A percentile compares a stretch with the other conserved stretches of the same genome.
These are phyloP conservation scores for Saturnispora galanensis DNA, from an alignment of 805 yeast species.

Conservation along the genomic window DNA sequence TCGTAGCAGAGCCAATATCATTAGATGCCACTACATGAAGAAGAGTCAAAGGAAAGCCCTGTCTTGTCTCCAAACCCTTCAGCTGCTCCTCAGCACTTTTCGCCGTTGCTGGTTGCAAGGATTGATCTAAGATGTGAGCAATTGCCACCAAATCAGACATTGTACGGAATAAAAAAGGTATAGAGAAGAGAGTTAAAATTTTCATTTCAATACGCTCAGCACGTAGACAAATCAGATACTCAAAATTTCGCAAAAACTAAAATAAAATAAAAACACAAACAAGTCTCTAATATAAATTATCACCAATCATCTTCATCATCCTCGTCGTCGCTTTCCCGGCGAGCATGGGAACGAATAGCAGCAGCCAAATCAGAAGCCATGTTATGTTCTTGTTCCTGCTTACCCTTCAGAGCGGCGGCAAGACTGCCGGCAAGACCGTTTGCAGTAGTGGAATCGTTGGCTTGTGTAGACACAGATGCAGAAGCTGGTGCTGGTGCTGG, in stretches of 20 bases:
- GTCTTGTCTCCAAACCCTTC: slow-evolving; percentile 48
- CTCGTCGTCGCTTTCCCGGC: slow-evolving; percentile 62
- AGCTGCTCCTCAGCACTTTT: slow-evolving; percentile 59
- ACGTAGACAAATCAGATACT: not conserved
- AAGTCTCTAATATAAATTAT: not conserved
- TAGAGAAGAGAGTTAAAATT: not conserved
- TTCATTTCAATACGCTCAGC: not conserved
- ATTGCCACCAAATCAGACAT: slow-evolving; percentile 43
- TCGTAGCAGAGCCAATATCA: slow-evolving; percentile 41
- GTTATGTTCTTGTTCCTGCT: slow-evolving; percentile 47
- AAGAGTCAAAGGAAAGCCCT: slow-evolving; percentile 69
- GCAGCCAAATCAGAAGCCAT: slow-evolving; percentile 85
- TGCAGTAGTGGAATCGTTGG: slow-evolving; percentile 16
- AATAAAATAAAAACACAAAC: not conserved
- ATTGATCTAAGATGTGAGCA: slow-evolving; percentile 47
- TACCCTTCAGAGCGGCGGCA: slow-evolving; percentile 60
- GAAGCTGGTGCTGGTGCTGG: slow-evolving; percentile 34
- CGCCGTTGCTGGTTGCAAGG: slow-evolving; percentile 55
- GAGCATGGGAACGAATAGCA: slow-evolving; percentile 71
- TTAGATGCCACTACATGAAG: slow-evolving; percentile 67
- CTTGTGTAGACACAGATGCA: slow-evolving; percentile 14
- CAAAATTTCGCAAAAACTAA: not conserved
- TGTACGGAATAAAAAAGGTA: not conserved
- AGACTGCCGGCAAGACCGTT: slow-evolving; percentile 35
- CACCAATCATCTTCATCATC: slow-evolving; percentile 48